phyloP scores from a whole-genome alignment of 106 monocot species.

The Xerophyta viscosa region DNA sequence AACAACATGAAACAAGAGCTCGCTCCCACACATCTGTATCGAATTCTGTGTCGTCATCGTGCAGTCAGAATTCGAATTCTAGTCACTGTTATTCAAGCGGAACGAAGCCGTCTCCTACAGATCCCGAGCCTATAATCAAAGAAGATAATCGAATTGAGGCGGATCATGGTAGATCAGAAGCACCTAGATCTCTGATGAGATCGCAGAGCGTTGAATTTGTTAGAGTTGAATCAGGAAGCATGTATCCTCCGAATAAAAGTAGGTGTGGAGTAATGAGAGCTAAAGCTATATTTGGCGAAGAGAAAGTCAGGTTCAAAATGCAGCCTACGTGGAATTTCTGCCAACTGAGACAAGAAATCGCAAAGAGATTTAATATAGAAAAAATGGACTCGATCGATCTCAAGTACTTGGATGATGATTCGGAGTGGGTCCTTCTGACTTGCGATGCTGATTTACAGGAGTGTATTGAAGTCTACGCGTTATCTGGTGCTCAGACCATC shows the following conservation, averaged over 20 bases:
- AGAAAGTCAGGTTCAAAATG: conserved; percentile 82
- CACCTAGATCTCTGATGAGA: conserved; percentile 22
- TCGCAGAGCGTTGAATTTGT: conserved; percentile 3
- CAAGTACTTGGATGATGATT: conserved; percentile 85
- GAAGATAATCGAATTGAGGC: conserved; percentile 6
- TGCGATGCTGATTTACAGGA: conserved; percentile 57
- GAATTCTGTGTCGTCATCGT: too few species aligned
- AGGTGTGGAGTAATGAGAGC: too few species aligned
- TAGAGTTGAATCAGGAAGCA: not conserved
- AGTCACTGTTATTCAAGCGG: too few species aligned
- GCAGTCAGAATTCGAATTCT: too few species aligned
- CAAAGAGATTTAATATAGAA: conserved; percentile 44
- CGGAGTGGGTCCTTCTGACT: conserved; percentile 70
- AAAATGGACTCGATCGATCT: conserved; percentile 46
- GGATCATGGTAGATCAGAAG: conserved; percentile 39
- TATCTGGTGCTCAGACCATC: not conserved
- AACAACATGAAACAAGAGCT: conserved; percentile 8
- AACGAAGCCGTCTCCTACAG: too few species aligned
- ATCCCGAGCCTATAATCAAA: not conserved
- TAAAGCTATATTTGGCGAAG: conserved; percentile 67
- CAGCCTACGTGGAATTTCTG: conserved; percentile 30
- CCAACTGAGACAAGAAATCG: conserved; percentile 48
- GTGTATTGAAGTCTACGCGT: conserved; percentile 60
- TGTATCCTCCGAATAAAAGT: too few species aligned
- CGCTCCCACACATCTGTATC: not conserved